Conservation (phyloP, 768 basidiomycete genomes). For the Hydnomerulius pinastri region DNA sequence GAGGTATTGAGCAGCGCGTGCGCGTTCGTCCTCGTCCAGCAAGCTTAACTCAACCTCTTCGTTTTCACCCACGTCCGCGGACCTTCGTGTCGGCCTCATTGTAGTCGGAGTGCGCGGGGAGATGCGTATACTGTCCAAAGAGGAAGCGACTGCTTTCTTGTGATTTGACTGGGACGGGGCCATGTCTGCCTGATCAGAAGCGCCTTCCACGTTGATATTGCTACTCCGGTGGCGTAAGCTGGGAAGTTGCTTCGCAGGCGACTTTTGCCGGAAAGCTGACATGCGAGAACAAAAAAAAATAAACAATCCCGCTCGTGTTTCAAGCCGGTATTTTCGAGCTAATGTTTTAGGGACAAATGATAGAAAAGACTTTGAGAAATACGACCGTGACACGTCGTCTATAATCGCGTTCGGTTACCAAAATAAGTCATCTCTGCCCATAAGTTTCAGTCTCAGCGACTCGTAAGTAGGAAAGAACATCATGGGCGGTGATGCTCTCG, state of each 20-base stretch:
- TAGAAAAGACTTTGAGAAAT: too few relatives aligned
- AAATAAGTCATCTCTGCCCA: constrained; percentile 4
- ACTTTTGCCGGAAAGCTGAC: constrained; percentile 25
- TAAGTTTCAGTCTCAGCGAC: too few relatives aligned
- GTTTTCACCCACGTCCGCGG: constrained; percentile 30
- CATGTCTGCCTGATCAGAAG: constrained; percentile 25
- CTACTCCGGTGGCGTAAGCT: constrained; percentile 30
- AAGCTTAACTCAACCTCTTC: constrained; percentile 67
- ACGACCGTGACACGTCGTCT: constrained; percentile 2
- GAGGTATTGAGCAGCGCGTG: constrained; percentile 45
- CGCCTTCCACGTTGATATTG: constrained; percentile 43
- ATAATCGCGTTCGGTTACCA: background rate
- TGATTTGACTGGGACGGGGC: constrained; percentile 32
- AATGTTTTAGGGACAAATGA: background rate
- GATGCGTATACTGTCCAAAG: constrained; percentile 59
- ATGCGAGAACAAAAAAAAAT: constrained; percentile 16
- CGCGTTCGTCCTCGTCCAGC: constrained; percentile 57
- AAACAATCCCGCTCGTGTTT: background rate
- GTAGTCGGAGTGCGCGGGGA: constrained; percentile 51
- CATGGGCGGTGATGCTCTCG: too few relatives aligned
- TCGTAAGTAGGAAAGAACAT: too few relatives aligned
- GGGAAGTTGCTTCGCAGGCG: constrained; percentile 27
- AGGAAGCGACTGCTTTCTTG: constrained; percentile 57
- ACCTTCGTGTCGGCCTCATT: constrained; percentile 36
- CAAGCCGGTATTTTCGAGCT: constrained; percentile 9